A percentile compares a stretch with the other conserved stretches of the same genome.
These are phyloP conservation scores for Kingdonia uniflora DNA, from an alignment of 164 flowering plant genomes.

Conservation along the genomic window DNA sequence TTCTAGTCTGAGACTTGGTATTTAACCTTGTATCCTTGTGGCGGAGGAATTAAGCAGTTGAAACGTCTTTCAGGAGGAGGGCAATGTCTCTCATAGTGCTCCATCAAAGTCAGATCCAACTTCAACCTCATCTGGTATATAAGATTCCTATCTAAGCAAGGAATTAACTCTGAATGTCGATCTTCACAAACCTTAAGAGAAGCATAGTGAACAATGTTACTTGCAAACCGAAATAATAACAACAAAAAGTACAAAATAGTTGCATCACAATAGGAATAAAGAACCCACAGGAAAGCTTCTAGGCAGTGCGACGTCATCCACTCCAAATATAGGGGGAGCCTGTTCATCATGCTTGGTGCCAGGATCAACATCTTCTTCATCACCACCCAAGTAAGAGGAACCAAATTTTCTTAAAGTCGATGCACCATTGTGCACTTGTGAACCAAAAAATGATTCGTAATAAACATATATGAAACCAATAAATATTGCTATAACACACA, in stretches of 20 bases:
- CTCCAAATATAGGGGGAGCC: slow-evolving; percentile 27
- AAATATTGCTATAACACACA: slow-evolving; percentile 34
- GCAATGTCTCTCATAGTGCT: slow-evolving; percentile 88
- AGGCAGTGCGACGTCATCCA: slow-evolving; percentile 35
- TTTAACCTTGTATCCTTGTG: slow-evolving; percentile 3
- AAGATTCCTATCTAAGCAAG: slow-evolving; percentile 14
- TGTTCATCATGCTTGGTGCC: slow-evolving; percentile 26
- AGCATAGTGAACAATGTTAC: slow-evolving; percentile 2
- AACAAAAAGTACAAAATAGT: background rate
- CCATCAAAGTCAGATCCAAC: slow-evolving; percentile 75
- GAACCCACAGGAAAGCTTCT: slow-evolving; percentile 78
- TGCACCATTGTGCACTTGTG: slow-evolving; percentile 31
- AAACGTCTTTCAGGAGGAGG: slow-evolving; percentile 67
- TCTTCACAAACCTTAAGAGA: slow-evolving; percentile 8
- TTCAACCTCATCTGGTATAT: slow-evolving; percentile 73
- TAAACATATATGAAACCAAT: slow-evolving; percentile 52
- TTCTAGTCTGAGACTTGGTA: background rate
- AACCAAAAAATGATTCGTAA: slow-evolving; percentile 46
- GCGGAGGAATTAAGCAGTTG: slow-evolving; percentile 51
- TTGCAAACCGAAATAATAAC: background rate
- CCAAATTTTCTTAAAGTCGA: slow-evolving; percentile 68
- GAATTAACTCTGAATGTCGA: slow-evolving; percentile 4
- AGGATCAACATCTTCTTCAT: slow-evolving; percentile 68
- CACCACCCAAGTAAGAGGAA: slow-evolving; percentile 63
- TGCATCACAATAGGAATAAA: background rate